phyloP scores from a whole-genome alignment of 257 asterid genomes.

The Solanum dulcamara region DNA sequence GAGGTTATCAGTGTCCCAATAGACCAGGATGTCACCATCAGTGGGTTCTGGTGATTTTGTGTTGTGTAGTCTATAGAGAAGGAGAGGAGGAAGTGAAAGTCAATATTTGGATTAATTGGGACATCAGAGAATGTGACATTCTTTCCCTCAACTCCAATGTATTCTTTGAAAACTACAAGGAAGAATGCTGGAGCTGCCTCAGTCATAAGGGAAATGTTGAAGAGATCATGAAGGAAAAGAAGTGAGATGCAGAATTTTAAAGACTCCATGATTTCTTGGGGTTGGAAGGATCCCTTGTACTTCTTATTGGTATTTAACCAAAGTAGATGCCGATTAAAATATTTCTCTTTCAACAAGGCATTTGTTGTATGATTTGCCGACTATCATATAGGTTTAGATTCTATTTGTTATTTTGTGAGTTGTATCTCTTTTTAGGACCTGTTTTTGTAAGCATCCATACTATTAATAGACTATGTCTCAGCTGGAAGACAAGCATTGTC shows the following conservation, averaged over 20 bases:
- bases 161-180: constrained; percentile 51
- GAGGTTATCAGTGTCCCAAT: constrained; percentile 53
- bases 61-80: constrained; percentile 57
- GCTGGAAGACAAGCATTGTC: not conserved
- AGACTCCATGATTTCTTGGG: constrained; percentile 20
- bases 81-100: constrained; percentile 63
- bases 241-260: constrained; percentile 10
- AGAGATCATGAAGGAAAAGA: constrained; percentile 16
- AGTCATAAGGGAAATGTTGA: not conserved
- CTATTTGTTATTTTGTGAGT: not conserved
- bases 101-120: constrained; percentile 23
- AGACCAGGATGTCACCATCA: constrained; percentile 42
- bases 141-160: constrained; percentile 50
- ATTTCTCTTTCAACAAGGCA: not conserved
- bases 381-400: not conserved
- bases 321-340: not conserved
- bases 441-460: not conserved
- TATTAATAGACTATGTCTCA: not conserved
- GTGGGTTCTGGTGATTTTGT: constrained; percentile 39
- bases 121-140: constrained; percentile 41
- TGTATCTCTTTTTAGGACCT: not conserved
- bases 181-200: constrained; percentile 12
- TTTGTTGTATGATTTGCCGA: not conserved
- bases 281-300: not conserved
- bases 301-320: not conserved